Conservation (phyloP, 2,329 filamentous ascomycete species). For the Niveomyces coronatus region DNA sequence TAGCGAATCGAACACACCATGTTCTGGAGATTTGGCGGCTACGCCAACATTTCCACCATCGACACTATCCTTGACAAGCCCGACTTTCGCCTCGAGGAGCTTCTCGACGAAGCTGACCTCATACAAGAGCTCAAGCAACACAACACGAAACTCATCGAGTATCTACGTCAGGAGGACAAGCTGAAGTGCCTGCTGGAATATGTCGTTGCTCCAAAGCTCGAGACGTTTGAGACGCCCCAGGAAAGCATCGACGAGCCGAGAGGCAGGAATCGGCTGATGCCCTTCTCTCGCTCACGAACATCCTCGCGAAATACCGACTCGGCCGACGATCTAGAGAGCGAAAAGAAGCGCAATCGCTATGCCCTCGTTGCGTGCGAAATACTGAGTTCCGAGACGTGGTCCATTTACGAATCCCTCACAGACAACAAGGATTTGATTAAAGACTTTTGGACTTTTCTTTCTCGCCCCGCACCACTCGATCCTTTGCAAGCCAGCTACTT, state of each 20-base stretch:
- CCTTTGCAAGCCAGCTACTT: slow-evolving; percentile 95
- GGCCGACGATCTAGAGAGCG: slow-evolving; percentile 59
- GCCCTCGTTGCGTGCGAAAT: slow-evolving; percentile 91
- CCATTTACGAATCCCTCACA: slow-evolving; percentile 85
- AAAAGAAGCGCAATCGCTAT: slow-evolving; percentile 88
- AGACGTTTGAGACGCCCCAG: slow-evolving; percentile 40
- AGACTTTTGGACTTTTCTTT: slow-evolving; percentile 86
- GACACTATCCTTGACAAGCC: slow-evolving; percentile 95
- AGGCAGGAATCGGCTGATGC: slow-evolving; percentile 30
- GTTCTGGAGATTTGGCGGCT: slow-evolving; percentile 99
- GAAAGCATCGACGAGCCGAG: slow-evolving; percentile 42
- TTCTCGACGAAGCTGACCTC: slow-evolving; percentile 90
- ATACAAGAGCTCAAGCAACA: slow-evolving; percentile 98
- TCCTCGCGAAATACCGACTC: slow-evolving; percentile 40
- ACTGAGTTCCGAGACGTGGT: slow-evolving; percentile 92
- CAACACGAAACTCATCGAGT: slow-evolving; percentile 96
- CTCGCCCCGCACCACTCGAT: slow-evolving; percentile 74
- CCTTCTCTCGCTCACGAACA: slow-evolving; percentile 42
- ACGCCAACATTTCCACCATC: slow-evolving; percentile 93
- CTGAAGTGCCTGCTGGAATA: slow-evolving; percentile 82
- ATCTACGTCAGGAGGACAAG: slow-evolving; percentile 76
- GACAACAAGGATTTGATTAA: slow-evolving; percentile 69
- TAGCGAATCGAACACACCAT: slow-evolving; percentile 53
- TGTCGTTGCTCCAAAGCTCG: slow-evolving; percentile 70
- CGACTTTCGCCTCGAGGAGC: slow-evolving; percentile 88